phyloP scores from a whole-genome alignment of 306 rosid species.

The peach (Prunus persica) region Prunus_persica_NCBIv2 NC_034015.1:22136501-22137000 shows the following conservation, averaged over 20 bases:
- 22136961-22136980: constrained; percentile 80
- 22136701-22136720: not conserved
- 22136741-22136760: not conserved
- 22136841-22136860: constrained; percentile 16
- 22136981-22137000: constrained; percentile 78
- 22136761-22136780: constrained; percentile 5
- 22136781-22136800: not conserved
- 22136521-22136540: constrained; percentile 14
- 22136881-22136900: constrained; percentile 14
- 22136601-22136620: constrained; percentile 11
- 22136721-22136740: not conserved
- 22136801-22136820: not conserved
- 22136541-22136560: not conserved
- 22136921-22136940: constrained; percentile 56
- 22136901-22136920: constrained; percentile 16
- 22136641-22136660: not conserved
- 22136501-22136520: constrained; percentile 5
- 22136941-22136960: constrained; percentile 47
- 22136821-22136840: not conserved
- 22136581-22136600: not conserved
- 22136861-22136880: constrained; percentile 31
- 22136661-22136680: not conserved
- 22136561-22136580: not conserved
- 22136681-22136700: not conserved
- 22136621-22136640: not conserved